Percentiles rank a stretch among this genome's conserved stretches.
Conservation (phyloP, 225 moss, liverwort and hornwort genomes). For the Bryoerythrophyllum caledonicum region DNA sequence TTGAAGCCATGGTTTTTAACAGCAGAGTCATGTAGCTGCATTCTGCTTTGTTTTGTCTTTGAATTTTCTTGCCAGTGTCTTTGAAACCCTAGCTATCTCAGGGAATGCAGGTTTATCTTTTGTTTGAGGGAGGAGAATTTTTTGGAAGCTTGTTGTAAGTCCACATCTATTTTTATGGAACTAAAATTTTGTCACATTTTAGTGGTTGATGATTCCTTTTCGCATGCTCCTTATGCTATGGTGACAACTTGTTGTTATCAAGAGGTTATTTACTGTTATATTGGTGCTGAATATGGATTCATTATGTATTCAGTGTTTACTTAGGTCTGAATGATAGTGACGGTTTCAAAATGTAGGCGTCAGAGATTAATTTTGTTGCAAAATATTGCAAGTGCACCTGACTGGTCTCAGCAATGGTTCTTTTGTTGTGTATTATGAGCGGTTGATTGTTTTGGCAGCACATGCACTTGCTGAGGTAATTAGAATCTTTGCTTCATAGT, state of each 20-base stretch:
- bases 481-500: neutral
- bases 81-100: neutral
- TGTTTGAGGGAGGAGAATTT: neutral
- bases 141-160: slow-evolving; percentile 21
- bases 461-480: slow-evolving; percentile 89
- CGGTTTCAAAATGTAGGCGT: too few relatives aligned
- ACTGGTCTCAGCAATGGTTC: slow-evolving; percentile 31
- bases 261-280: neutral
- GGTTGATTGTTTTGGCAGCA: slow-evolving; percentile 82
- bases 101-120: slow-evolving; percentile 19
- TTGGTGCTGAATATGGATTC: neutral
- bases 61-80: neutral
- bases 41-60: neutral
- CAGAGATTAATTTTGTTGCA: slow-evolving; percentile 14
- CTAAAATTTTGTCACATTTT: too few relatives aligned
- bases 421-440: slow-evolving; percentile 53
- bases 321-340: neutral
- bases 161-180: neutral
- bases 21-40: neutral
- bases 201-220: too few relatives aligned
- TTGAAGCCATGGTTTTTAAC: neutral
- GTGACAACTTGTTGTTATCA: neutral
- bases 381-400: slow-evolving; percentile 25
- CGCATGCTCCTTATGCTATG: neutral
- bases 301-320: neutral